Evolutionary conservation across 805 yeast species (phyloP).

Genomic region (Torulaspora delbrueckii): DNA sequence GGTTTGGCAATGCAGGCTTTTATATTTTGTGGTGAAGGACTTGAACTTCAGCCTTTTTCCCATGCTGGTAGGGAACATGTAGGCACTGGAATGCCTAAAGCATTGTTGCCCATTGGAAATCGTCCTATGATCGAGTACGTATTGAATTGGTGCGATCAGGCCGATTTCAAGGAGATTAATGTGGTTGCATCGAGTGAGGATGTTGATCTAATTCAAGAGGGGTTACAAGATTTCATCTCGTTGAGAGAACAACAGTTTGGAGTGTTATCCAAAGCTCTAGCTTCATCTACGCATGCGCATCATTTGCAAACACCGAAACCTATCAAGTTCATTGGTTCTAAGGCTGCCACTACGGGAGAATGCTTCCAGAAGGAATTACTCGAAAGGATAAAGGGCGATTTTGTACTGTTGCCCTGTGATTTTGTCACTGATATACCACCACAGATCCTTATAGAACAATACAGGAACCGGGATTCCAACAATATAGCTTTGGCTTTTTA

Average conservation of each 20-base stretch:
- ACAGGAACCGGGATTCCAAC: conserved; percentile 60
- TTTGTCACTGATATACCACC: conserved; percentile 91
- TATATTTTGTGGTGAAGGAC: conserved; percentile 83
- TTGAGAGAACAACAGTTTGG: conserved; percentile 37
- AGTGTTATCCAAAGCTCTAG: conserved; percentile 22
- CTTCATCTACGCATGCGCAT: conserved; percentile 25
- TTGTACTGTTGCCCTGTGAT: conserved; percentile 90
- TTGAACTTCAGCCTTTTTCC: conserved; percentile 66
- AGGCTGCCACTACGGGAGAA: conserved; percentile 57
- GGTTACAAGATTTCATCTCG: conserved; percentile 45
- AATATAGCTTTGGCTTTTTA: conserved; percentile 74
- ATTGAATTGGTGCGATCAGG: conserved; percentile 88
- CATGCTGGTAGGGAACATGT: conserved; percentile 30
- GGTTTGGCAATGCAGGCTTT: conserved; percentile 73
- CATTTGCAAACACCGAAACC: conserved; percentile 34
- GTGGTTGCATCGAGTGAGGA: conserved; percentile 53
- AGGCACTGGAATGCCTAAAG: conserved; percentile 69
- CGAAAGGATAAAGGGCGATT: conserved; percentile 43
- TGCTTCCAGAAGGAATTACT: conserved; percentile 47
- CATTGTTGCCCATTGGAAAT: conserved; percentile 84
- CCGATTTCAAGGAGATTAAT: conserved; percentile 66
- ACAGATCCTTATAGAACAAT: conserved; percentile 77
- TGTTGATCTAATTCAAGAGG: conserved; percentile 43
- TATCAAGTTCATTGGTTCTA: conserved; percentile 42
- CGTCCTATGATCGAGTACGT: conserved; percentile 83